Evolutionary conservation across 139 green algal species (phyloP), one percentile per base, ranked within the genome.

Genomic region (Monoraphidium neglectum): DNA sequence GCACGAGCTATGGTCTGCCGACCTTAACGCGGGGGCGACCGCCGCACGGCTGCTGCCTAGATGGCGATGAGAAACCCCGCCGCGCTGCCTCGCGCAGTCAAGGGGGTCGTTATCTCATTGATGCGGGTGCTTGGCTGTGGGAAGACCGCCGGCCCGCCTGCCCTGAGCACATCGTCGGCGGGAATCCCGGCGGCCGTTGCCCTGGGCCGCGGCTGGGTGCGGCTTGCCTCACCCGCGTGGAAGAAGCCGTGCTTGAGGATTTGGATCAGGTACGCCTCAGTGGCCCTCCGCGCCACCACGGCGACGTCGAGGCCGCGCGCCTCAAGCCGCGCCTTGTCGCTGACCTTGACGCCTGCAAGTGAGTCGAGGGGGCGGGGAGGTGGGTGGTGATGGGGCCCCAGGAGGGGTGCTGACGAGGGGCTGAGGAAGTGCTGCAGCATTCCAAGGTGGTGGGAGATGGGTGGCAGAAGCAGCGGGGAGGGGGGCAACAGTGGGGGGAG

Each of bases 221-320:
- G n/a, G n/a, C 51, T 60, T 60, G 18, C 18, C 51, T 60, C 51
- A 60, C 51, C 81, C 0, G 94, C 95, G 74, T 99, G 95, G 87
- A 99, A 98, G 83, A 99, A 97, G 36, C 86, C 86, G 69, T 93
- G 88, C 10, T 68, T 46, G 12, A 51, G 62, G 13, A 69, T 46
- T 16, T 98, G 95, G 82, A 96, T 89, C 64, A 99, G 90, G 87
- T 99, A 99, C 6, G 84, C 91, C 85, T 99, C 96, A 26, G 98
- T 96, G 15, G 89, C 80, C 16, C 90, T 68, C 24, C 84, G 70
- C 4, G 95, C 93, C 69, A 99, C 78, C 46, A 77, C 30, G 43
- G 83, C 77, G 28, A 75, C 66, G 40, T 92, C 74, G 26, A 94
- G 30, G 1, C 89, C 89, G 16, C 71, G 76, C 1, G 82, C 78